Percentiles rank a stretch among this genome's conserved stretches.
phyloP scores from a whole-genome alignment of 2,329 filamentous ascomycete genomes.

The Aspergillus sergii region DNA sequence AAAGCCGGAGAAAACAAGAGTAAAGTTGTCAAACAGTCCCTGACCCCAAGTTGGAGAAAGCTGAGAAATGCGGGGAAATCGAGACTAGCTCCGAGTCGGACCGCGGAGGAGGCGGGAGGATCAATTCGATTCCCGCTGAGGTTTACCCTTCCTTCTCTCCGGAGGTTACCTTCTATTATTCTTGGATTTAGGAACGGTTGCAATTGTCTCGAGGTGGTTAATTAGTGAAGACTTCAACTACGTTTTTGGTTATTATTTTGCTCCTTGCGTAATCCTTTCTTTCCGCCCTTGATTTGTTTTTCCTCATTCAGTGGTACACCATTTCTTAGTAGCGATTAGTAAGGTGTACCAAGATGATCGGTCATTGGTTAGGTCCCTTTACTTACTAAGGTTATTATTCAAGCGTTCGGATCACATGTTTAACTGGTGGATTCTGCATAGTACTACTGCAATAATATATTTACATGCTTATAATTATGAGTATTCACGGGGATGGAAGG shows the following conservation, averaged over 20 bases:
- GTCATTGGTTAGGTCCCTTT: background rate
- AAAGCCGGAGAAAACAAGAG: background rate
- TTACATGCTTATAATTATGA: background rate
- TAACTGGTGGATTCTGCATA: too few relatives aligned
- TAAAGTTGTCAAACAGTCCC: background rate
- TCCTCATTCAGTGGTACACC: too few relatives aligned
- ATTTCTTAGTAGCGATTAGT: background rate
- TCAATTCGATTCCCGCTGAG: background rate
- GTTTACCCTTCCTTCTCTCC: background rate
- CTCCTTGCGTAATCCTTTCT: background rate
- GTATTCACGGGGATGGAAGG: background rate
- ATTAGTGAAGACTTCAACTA: too few relatives aligned
- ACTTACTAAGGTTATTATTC: background rate
- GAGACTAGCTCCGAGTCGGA: background rate
- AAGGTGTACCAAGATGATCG: background rate
- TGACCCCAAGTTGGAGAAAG: slow-evolving; percentile 3
- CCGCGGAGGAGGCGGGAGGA: slow-evolving; percentile 11
- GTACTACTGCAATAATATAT: background rate
- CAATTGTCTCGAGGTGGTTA: too few relatives aligned
- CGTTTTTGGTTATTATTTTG: background rate
- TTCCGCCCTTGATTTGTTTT: too few relatives aligned
- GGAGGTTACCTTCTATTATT: background rate
- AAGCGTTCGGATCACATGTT: too few relatives aligned
- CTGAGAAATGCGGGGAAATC: slow-evolving; percentile 3
- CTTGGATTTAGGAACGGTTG: too few relatives aligned